Base-by-base conservation (phyloP, 257 asterid genomes). In the Gynochthodes officinalis region DNA sequence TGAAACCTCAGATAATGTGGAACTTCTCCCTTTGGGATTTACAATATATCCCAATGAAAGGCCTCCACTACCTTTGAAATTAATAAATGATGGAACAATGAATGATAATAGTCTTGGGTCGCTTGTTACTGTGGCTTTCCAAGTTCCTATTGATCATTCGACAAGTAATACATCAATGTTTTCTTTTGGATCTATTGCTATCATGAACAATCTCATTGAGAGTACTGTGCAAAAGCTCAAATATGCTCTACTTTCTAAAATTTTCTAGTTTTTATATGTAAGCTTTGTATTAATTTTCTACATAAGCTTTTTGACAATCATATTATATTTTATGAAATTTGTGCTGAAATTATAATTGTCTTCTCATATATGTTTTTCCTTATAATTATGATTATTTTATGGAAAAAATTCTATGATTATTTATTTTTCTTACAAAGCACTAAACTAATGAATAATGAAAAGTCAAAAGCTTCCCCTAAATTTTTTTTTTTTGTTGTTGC, bases 21-120 rank as follows among this genome's bases (percentile, higher is more conserved):
- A 84, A 28, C 67, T 89, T 11, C 79, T 87, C 23, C 96, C 96
- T 85, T n/a, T n/a, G n/a, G n/a, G n/a, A n/a, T n/a, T n/a, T n/a
- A n/a, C n/a, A n/a, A n/a, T n/a, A n/a, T n/a, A 80, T 5, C 96
- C 96, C 0, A 90, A 83, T 37, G 89, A 86, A 1, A 37, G 42
- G 42, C 90, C 90, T 0, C 39, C 67, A 0, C 72, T 66, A n/a
- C 0, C 21, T 64, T 0, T 69, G 67, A 1, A 0, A 7, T 27
- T 27, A 2, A 15, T 7, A 30, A 0, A 74, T 21, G 30, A 53
- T 0, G 1, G 7, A 13, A 4, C 37, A 2, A 49, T 64, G 9
- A 74, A 28, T 12, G 60, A 30, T 23, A 78, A 78, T 3, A 50
- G 69, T 0, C 82, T 83, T n/a, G 96, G 96, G 72, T 79, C 90